Evolutionary conservation across 306 rosid genomes (phyloP), one percentile per base, ranked within the genome.

Genomic region (Crataegus laevigata): DNA sequence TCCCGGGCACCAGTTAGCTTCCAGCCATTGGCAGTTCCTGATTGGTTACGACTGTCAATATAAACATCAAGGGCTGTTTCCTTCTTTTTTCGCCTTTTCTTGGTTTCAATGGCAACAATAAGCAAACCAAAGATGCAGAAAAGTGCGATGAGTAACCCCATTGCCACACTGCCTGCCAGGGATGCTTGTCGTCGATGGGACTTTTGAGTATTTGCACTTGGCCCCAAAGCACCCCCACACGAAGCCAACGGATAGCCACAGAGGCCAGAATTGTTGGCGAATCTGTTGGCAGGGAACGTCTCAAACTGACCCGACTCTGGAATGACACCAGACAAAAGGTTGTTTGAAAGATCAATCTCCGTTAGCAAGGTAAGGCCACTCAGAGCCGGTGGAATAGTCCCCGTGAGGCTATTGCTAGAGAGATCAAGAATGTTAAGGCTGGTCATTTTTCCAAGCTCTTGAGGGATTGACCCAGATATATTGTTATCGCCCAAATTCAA

Each of bases 391-490:
- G 99, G 99, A 68, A 96, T 96, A 21, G 65, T 76, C 28, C 98
- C 98, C 8, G 72, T 76, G 29, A 96, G 87, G 82, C 59, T 78
- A 76, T 96, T 96, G 73, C 87, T 42, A 3, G 99, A 96, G 68
- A 96, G 93, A 82, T 92, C 97, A 82, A 96, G 97, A 42, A 96
- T 92, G 89, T 92, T 92, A 18, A 96, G 86, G 28, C 70, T 81
- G 51, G 36, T 85, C 77, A 87, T 74, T 40, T 26, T 83, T 24
- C 99, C 96, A 34, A 96, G 84, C 84, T 96, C 96, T 63, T 80
- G 78, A 1, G 99, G 99, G 61, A 96, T 92, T 66, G 61, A 36
- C 19, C 98, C 99, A 68, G 97, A 86, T 17, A 96, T 24, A 32
- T 83, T 79, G 50, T 96, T 96, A 71, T 96, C 88, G 0, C 97